Evolutionary conservation across 139 green algal species (phyloP), one percentile per base, ranked within the genome.

Genomic region (Chlorella vulgaris): DNA sequence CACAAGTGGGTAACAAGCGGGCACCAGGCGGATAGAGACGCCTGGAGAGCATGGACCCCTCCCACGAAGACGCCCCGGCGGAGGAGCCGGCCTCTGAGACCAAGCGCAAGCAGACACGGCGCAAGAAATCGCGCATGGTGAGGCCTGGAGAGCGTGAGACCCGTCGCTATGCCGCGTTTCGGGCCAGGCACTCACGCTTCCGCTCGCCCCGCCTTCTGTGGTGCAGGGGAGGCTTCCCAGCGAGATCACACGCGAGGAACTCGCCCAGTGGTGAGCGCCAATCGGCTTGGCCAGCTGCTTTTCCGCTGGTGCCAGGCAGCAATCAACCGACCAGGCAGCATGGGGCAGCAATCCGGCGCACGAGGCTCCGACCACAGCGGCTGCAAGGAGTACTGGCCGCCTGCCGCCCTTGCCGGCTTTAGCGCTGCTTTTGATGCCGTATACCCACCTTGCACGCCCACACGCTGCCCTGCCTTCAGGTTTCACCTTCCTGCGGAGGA

Each of bases 401-500:
- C 18, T 69, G 61, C 61, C 28, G 28, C 61, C 61, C 13, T 33
- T n/a, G 15, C 13, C 18, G 61, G 21, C 29, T 40, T 13, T n/a
- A n/a, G n/a, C 61, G n/a, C 19, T 33, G 61, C 18, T n/a, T 69
- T 69, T 15, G 61, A 15, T 69, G 22, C 71, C 21, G 8, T 2
- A 8, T 15, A 31, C 4, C 50, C 31, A 21, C n/a, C 35, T 43
- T 7, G 8, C 61, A 33, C 40, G 4, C 29, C 26, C 26, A 3
- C 36, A 5, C 36, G 22, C 24, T 18, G 7, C 53, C 74, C 65
- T 26, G n/a, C 39, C 43, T 69, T 24, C 77, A 84, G 73, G 63
- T 87, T 87, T 39, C 58, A 76, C 51, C 38, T 87, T 19, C 61
- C 69, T 28, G 60, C 86, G 1, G 55, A 78, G 60, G 70, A 89